Percentiles rank a stretch among this genome's conserved stretches.
phyloP scores from a whole-genome alignment of 768 basidiomycete species.

The Kwoniella botswanensis region DNA sequence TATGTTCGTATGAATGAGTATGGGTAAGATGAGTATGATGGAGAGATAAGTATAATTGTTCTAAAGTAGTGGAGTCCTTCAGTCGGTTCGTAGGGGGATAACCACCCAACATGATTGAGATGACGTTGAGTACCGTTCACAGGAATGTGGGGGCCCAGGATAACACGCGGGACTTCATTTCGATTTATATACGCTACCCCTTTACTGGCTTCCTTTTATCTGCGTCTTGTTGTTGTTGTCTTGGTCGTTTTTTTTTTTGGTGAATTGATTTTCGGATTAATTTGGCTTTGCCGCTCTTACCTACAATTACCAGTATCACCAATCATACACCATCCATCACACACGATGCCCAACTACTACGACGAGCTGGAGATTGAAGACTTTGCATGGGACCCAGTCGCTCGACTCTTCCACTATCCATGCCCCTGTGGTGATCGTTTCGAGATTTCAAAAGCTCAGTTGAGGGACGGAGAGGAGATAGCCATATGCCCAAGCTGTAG shows the following conservation, averaged over 20 bases:
- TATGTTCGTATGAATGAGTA: not conserved
- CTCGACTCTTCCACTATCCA: constrained; percentile 91
- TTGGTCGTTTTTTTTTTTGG: not conserved
- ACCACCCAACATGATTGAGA: not conserved
- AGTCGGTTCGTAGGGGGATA: not conserved
- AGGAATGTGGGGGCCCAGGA: no score
- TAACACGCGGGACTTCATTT: not conserved
- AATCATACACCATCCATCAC: not conserved
- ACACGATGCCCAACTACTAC: constrained; percentile 63
- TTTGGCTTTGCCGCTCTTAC: not conserved
- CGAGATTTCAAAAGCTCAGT: constrained; percentile 85
- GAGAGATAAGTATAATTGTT: not conserved
- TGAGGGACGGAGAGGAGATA: constrained; percentile 87
- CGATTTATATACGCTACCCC: not conserved
- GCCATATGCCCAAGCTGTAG: constrained; percentile 97
- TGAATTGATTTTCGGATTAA: not conserved
- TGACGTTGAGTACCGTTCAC: not conserved
- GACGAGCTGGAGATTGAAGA: constrained; percentile 98
- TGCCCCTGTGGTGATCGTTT: constrained; percentile 98
- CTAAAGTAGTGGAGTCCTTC: not conserved
- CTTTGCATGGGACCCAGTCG: constrained; percentile 80
- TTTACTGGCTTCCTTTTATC: not conserved
- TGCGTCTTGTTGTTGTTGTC: not conserved
- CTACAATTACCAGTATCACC: not conserved
- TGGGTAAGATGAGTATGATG: not conserved